These are phyloP conservation scores for Pythium volutum DNA, from an alignment of 352 stramenopile species.

Conservation along the genomic window DNA sequence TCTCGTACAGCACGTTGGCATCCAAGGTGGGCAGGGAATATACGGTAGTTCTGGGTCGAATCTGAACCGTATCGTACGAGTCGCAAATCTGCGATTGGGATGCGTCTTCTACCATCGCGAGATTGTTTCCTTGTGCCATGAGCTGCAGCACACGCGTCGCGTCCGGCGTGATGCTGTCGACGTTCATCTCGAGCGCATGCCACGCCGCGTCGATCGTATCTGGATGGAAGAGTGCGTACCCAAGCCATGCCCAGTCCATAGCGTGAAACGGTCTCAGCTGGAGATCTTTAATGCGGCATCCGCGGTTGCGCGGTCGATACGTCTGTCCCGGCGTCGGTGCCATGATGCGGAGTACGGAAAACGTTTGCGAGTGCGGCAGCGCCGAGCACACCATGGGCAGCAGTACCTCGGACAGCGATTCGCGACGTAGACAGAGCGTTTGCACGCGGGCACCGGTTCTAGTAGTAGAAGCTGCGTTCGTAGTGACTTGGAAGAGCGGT, in stretches of 20 bases:
- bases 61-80: neutral
- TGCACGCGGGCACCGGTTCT: neutral
- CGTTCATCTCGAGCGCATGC: neutral
- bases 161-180: neutral
- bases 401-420: neutral
- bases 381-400: neutral
- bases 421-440: neutral
- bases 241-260: slow-evolving; percentile 11
- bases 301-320: neutral
- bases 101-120: neutral
- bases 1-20: neutral
- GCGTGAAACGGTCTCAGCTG: neutral
- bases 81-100: neutral
- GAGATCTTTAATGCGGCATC: neutral
- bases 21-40: neutral
- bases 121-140: slow-evolving; percentile 1
- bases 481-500: neutral
- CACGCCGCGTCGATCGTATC: neutral
- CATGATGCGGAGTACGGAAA: slow-evolving; percentile 2
- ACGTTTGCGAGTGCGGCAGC: neutral
- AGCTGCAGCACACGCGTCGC: neutral
- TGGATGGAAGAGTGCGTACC: slow-evolving; percentile 9
- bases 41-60: neutral
- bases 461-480: neutral
- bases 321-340: neutral